These are phyloP conservation scores for Huiozyma sinensis DNA, from an alignment of 805 yeast species.

Conservation along the genomic window DNA sequence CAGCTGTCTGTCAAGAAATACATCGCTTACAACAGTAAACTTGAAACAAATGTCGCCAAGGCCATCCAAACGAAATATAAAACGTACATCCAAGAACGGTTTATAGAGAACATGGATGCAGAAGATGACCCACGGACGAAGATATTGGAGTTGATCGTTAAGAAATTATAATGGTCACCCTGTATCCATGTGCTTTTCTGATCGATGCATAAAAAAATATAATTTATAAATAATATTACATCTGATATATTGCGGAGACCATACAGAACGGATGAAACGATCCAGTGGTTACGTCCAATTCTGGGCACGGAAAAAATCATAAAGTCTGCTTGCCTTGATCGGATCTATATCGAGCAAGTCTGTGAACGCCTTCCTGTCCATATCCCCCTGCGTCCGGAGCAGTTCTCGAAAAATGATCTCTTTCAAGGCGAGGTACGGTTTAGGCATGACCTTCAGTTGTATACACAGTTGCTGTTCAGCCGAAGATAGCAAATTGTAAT, in stretches of 20 bases:
- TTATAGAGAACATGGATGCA: constrained; percentile 19
- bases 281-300: constrained; percentile 50
- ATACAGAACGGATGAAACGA: background rate
- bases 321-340: constrained; percentile 73
- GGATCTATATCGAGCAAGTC: constrained; percentile 79
- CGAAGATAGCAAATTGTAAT: constrained; percentile 69
- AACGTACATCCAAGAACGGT: constrained; percentile 25
- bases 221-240: constrained; percentile 1
- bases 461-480: constrained; percentile 85
- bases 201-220: background rate
- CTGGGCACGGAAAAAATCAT: constrained; percentile 87
- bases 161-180: constrained; percentile 15
- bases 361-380: constrained; percentile 78
- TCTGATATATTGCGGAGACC: background rate
- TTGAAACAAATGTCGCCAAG: constrained; percentile 26
- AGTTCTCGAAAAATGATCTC: constrained; percentile 83
- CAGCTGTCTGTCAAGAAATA: constrained; percentile 65
- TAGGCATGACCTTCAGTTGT: constrained; percentile 75
- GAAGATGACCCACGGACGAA: constrained; percentile 22
- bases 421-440: constrained; percentile 88
- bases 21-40: constrained; percentile 44
- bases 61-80: constrained; percentile 29
- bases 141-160: constrained; percentile 25
- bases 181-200: background rate
- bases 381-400: constrained; percentile 68